These are phyloP conservation scores for Aegle marmelos DNA, from an alignment of 345 rosid species.

Conservation along the genomic window DNA sequence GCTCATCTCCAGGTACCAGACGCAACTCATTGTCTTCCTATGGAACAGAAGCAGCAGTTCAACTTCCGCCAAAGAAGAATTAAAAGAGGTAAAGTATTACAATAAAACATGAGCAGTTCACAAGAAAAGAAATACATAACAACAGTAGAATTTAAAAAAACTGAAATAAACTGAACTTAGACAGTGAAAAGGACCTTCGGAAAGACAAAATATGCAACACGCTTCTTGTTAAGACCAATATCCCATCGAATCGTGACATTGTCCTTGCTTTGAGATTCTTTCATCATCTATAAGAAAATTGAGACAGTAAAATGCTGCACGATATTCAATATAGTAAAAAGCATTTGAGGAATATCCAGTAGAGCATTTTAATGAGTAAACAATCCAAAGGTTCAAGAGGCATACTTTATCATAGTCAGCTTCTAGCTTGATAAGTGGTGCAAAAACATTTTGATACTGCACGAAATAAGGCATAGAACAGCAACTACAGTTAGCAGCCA, in stretches of 20 bases:
- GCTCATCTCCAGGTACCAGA: conserved; percentile 95
- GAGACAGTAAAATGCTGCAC: conserved; percentile 15
- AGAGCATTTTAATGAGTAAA: background rate
- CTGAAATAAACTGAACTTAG: background rate
- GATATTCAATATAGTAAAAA: background rate
- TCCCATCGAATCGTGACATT: conserved; percentile 96
- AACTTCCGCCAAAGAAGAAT: conserved; percentile 8
- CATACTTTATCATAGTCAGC: conserved; percentile 98
- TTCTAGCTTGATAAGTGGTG: conserved; percentile 98
- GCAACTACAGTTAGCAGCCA: background rate
- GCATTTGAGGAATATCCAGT: background rate
- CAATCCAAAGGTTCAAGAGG: background rate
- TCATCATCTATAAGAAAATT: conserved; percentile 77
- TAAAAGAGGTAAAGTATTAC: background rate
- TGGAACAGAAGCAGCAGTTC: conserved; percentile 21
- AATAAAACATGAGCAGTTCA: background rate
- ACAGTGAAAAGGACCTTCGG: conserved; percentile 64
- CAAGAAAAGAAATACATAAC: background rate
- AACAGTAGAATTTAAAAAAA: conserved; percentile 2
- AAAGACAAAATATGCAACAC: conserved; percentile 89
- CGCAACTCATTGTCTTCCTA: conserved; percentile 99
- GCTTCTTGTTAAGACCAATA: conserved; percentile 96
- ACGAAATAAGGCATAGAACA: conserved; percentile 20
- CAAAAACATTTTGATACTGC: conserved; percentile 99
- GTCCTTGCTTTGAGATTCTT: conserved; percentile 99